Base-by-base conservation (phyloP, 306 rosid genomes). In the Malus sieversii region DNA sequence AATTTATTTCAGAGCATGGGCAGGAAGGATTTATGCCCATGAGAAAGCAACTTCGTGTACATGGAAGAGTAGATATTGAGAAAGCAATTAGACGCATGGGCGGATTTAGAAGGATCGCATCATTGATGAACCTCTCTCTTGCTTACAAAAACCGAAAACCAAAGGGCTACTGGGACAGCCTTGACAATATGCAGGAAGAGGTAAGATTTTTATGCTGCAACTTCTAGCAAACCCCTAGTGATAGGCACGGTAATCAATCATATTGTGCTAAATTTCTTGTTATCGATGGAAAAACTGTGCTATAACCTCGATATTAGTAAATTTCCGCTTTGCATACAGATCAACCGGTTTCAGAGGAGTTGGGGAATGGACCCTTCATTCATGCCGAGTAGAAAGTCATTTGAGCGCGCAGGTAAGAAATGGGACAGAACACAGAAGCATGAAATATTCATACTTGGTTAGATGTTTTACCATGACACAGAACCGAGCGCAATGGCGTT, bases 21-120 rank as follows among this genome's bases (percentile, higher is more conserved):
- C 98, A 90, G 68, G 97, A 89, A 89, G 97, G 97, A 78, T 93
- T 90, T 77, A 93, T 93, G 98, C 98, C 97, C 71, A 87, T 93
- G 98, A 87, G 98, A 82, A 93, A 90, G 88, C 97, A 90, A 62
- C 95, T 90, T 74, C 91, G 97, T 48, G 67, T 89, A 82, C 91
- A 80, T 35, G 93, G 95, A 79, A 82, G 97, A 65, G 91, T 93
- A 57, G 98, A 93, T 77, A 93, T 93, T 0, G 98, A 93, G 84
- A 93, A 93, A 88, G 93, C 96, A 58, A 90, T 93, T 45, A 86
- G 92, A 57, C 95, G 87, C 35, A 93, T 87, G 96, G 98, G 98
- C 38, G 98, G 98, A 32, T 89, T 90, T 84, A 89, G 96, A 81
- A 93, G 80, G 86, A 89, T 93, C 72, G 93, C 98, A 15, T 61